Conservation (phyloP, 768 basidiomycete genomes). For the Brasilioporus rufonigricans region DNA sequence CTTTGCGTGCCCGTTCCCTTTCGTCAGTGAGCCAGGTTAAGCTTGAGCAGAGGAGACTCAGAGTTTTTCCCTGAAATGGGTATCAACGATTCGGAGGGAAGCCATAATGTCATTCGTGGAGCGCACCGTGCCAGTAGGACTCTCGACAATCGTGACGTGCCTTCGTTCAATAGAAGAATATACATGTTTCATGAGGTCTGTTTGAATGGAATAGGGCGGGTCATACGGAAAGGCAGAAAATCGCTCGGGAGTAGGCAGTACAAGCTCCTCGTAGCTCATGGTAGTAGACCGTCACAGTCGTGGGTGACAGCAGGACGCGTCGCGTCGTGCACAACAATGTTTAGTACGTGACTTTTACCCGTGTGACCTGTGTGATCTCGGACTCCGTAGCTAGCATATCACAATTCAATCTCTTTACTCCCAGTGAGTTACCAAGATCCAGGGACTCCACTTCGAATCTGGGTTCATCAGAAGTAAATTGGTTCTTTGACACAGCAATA, state of each 20-base stretch:
- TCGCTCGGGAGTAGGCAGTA: slow-evolving; percentile 56
- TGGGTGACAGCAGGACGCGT: slow-evolving; percentile 4
- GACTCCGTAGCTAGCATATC: background rate
- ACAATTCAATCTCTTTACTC: background rate
- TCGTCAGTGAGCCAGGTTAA: slow-evolving; percentile 76
- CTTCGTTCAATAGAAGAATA: slow-evolving; percentile 74
- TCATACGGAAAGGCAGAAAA: slow-evolving; percentile 86
- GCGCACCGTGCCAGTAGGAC: slow-evolving; percentile 84
- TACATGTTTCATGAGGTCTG: slow-evolving; percentile 83
- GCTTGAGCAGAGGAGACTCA: slow-evolving; percentile 74
- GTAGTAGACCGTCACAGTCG: too few species aligned
- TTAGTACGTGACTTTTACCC: too few species aligned
- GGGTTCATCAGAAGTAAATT: slow-evolving; percentile 1
- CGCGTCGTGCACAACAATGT: background rate
- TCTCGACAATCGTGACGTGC: slow-evolving; percentile 81
- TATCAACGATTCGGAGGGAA: background rate
- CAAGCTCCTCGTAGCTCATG: slow-evolving; percentile 20
- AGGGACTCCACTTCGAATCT: slow-evolving; percentile 6
- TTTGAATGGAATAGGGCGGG: slow-evolving; percentile 81
- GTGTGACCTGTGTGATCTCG: too few species aligned
- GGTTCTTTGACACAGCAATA: slow-evolving; percentile 6
- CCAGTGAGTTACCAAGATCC: slow-evolving; percentile 2
- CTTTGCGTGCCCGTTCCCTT: slow-evolving; percentile 64
- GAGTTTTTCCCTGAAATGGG: slow-evolving; percentile 73
- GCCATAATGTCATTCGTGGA: background rate